Evolutionary conservation across 345 rosid genomes (phyloP).

Genomic region (Eucalyptus grandis): DNA sequence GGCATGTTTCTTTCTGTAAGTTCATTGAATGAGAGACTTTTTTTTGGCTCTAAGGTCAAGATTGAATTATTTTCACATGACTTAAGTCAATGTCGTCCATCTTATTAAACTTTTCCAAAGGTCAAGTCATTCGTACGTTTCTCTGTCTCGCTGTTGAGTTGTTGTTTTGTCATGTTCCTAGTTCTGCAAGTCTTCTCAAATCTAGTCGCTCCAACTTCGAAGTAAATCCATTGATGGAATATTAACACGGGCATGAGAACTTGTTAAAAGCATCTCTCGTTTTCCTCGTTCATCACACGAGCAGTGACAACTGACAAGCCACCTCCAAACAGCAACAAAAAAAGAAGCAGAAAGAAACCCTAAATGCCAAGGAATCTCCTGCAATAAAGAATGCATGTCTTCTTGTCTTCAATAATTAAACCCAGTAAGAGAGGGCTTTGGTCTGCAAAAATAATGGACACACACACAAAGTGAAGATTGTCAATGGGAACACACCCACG

Average conservation of each 20-base stretch:
- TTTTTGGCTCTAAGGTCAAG: background rate
- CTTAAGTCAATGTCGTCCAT: background rate
- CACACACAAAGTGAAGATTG: background rate
- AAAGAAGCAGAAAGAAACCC: conserved; percentile 23
- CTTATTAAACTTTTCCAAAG: background rate
- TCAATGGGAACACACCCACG: conserved; percentile 19
- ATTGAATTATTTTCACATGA: background rate
- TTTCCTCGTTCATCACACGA: background rate
- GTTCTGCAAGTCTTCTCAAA: background rate
- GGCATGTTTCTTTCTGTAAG: background rate
- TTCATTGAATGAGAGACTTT: background rate
- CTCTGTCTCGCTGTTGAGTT: too few relatives aligned
- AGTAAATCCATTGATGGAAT: background rate
- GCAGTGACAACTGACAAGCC: background rate
- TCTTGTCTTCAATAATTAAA: background rate
- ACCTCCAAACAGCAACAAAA: background rate
- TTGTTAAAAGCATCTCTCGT: background rate
- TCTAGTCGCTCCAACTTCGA: background rate
- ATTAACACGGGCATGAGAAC: background rate
- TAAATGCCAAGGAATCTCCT: conserved; percentile 13
- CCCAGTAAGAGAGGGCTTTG: conserved; percentile 5
- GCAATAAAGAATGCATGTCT: background rate
- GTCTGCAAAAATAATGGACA: background rate
- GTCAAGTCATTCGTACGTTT: background rate
- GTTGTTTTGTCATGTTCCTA: background rate